Base-by-base conservation (phyloP, 805 yeast genomes). In the Phaffomyces antillensis region DNA sequence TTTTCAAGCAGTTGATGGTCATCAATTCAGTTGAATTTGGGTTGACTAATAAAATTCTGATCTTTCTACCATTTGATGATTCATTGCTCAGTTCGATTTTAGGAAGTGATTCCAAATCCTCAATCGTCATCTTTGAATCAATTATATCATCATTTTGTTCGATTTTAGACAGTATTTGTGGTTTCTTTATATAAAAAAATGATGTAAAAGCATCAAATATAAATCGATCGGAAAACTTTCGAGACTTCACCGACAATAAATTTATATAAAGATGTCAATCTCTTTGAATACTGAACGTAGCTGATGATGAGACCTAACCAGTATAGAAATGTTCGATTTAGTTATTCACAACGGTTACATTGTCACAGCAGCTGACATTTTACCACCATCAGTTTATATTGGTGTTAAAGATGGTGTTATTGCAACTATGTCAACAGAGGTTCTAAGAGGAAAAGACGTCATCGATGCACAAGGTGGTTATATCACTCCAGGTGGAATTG, bases 401-500 rank as follows among this genome's bases (percentile, higher is more conserved):
- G 75, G 73, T 18, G 59, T 72, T 42, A 60, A 50, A 39, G 62
- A 65, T 49, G 75, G 72, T n/a, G 61, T 57, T 15, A 69, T 71
- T 32, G 49, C 51, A 33, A 59, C 64, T 5, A 62, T 71, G 50
- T 61, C 73, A n/a, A 49, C 61, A 7, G 54, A 55, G n/a, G 56
- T 52, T 11, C 23, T 53, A 7, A 37, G 44, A 24, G 70, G 61
- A 28, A 45, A 43, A 16, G 54, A 58, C 38, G 53, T 55, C 12
- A 65, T 72, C 23, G 77, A 74, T 55, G 76, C 76, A 5, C 62
- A 71, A 45, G 75, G 76, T 10, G 78, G 66, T 0, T 64, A 54
- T 45, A 65, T 74, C 26, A 73, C 76, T 2, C 79, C 79, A 2
- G 78, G 78, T 39, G 78, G 77, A 6, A 66, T 74, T 34, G 79